Evolutionary conservation across 2,329 filamentous ascomycete species (phyloP).

Genomic region (Hymenoscyphus scutula): DNA sequence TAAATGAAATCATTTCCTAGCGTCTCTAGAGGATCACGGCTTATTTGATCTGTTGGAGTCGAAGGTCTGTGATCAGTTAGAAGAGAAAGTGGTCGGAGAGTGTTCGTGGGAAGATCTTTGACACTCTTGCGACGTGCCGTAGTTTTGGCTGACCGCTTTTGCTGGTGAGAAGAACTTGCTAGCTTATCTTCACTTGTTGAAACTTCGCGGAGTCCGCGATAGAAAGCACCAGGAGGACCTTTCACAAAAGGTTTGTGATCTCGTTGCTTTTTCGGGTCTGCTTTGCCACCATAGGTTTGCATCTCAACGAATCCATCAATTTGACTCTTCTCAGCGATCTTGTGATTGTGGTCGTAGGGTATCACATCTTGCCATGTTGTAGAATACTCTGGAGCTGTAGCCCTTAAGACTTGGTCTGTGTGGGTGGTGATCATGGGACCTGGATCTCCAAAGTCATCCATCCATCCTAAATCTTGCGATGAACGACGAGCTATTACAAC

Average conservation of each 20-base stretch:
- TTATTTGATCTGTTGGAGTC: constrained; percentile 10
- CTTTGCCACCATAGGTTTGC: constrained; percentile 9
- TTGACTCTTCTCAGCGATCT: constrained; percentile 6
- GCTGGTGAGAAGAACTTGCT: constrained; percentile 10
- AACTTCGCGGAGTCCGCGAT: constrained; percentile 24
- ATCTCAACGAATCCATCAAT: constrained; percentile 15
- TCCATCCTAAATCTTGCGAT: constrained; percentile 18
- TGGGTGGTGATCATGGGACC: constrained; percentile 15
- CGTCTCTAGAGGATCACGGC: constrained; percentile 1
- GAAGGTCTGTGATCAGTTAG: constrained; percentile 18
- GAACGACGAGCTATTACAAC: not conserved
- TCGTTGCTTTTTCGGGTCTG: constrained; percentile 9
- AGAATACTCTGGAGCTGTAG: not conserved
- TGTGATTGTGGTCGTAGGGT: constrained; percentile 18
- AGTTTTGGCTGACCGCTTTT: constrained; percentile 9
- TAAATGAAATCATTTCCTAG: constrained; percentile 27
- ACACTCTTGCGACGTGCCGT: constrained; percentile 10
- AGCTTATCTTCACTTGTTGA: constrained; percentile 11
- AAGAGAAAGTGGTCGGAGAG: constrained; percentile 28
- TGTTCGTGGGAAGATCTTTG: constrained; percentile 25
- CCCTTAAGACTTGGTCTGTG: constrained; percentile 10
- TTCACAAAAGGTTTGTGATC: constrained; percentile 21
- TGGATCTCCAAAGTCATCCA: constrained; percentile 22
- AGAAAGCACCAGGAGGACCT: constrained; percentile 30
- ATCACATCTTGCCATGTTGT: constrained; percentile 2